Conservation (phyloP, 768 basidiomycete species). For the Leccinum uliginosum region DNA sequence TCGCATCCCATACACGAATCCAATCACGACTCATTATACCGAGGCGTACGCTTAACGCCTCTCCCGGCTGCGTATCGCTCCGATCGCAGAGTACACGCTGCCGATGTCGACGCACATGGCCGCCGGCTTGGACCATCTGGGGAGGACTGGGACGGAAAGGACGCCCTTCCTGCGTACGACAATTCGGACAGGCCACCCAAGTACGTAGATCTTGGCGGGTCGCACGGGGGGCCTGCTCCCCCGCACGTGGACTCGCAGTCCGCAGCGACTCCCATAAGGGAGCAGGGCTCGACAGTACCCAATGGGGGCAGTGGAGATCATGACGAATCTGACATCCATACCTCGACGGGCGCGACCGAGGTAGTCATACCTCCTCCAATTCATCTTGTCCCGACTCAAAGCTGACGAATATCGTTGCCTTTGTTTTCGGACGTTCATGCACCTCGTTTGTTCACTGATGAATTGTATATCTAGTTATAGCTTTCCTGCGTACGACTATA, state of each 20-base stretch:
- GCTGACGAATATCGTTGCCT: slow-evolving; percentile 2
- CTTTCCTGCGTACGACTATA: neutral
- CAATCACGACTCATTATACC: slow-evolving; percentile 10
- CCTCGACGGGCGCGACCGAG: neutral
- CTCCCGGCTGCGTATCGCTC: slow-evolving; percentile 20
- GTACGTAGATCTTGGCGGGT: slow-evolving; percentile 31
- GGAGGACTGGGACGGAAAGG: slow-evolving; percentile 38
- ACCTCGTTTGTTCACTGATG: neutral
- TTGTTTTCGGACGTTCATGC: neutral
- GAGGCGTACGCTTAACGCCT: slow-evolving; percentile 14
- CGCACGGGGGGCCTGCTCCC: neutral
- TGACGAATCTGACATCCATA: neutral
- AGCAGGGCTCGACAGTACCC: neutral
- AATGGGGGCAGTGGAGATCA: neutral
- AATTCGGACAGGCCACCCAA: slow-evolving; percentile 43
- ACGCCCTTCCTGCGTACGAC: slow-evolving; percentile 46
- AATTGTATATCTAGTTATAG: neutral
- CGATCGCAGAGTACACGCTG: slow-evolving; percentile 27
- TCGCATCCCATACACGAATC: neutral
- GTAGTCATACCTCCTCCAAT: neutral
- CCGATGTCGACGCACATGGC: slow-evolving; percentile 39
- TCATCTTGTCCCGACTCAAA: neutral
- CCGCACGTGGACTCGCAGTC: neutral
- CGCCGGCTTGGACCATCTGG: slow-evolving; percentile 33
- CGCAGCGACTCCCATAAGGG: neutral